phyloP scores from a whole-genome alignment of 805 yeast genomes.

The Danielia reshetovae region DNA sequence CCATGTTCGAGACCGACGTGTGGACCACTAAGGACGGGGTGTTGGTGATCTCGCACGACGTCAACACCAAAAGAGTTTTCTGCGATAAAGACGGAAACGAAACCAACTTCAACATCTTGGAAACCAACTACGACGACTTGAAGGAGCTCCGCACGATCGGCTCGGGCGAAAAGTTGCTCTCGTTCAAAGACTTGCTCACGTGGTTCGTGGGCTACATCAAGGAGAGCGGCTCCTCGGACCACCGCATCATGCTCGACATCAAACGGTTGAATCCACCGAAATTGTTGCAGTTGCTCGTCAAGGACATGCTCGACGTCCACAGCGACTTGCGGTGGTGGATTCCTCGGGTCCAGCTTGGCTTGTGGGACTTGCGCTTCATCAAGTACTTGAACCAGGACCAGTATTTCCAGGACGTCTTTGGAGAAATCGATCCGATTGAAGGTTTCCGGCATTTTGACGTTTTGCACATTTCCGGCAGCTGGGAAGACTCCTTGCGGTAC shows the following conservation, averaged over 20 bases:
- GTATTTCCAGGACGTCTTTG: conserved; percentile 26
- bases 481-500: conserved; percentile 30
- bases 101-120: conserved; percentile 31
- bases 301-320: conserved; percentile 26
- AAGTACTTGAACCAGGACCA: conserved; percentile 38
- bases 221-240: conserved; percentile 10
- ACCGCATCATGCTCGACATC: conserved; percentile 36
- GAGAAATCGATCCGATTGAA: background rate
- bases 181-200: conserved; percentile 27
- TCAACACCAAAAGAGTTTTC: conserved; percentile 34
- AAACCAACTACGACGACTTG: conserved; percentile 27
- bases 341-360: conserved; percentile 34
- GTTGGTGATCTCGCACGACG: conserved; percentile 39
- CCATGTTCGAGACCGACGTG: conserved; percentile 39
- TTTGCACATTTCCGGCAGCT: conserved; percentile 31
- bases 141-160: conserved; percentile 22
- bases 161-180: conserved; percentile 30
- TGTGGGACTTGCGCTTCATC: conserved; percentile 37
- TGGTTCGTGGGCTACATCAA: conserved; percentile 28
- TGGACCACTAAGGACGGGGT: conserved; percentile 37
- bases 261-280: conserved; percentile 37
- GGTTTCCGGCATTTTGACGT: conserved; percentile 30
- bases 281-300: conserved; percentile 25
- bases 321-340: conserved; percentile 36
- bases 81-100: conserved; percentile 31